These are phyloP conservation scores for Colletotrichum chlorophyti DNA, from an alignment of 2,329 filamentous ascomycete species.

Conservation along the genomic window DNA sequence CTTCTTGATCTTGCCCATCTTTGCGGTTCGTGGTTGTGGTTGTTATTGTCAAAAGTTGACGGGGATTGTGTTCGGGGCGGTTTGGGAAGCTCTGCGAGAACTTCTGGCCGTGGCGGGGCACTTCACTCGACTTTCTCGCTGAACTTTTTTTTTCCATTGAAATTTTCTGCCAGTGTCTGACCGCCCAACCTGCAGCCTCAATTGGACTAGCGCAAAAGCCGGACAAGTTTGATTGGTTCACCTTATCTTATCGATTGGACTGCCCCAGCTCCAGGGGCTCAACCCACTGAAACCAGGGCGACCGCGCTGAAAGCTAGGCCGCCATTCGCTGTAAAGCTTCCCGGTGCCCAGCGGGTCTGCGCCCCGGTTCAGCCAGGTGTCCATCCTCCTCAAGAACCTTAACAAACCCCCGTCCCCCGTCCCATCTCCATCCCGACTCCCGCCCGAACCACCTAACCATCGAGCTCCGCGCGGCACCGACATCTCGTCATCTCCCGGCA, in stretches of 20 bases:
- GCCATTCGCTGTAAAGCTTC: constrained; percentile 16
- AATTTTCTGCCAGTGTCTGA: constrained; percentile 32
- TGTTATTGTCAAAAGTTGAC: constrained; percentile 28
- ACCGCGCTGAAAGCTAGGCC: constrained; percentile 7
- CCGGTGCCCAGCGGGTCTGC: background rate
- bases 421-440: constrained; percentile 21
- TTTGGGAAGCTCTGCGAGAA: constrained; percentile 28
- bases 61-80: constrained; percentile 18
- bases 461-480: constrained; percentile 10
- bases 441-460: constrained; percentile 7
- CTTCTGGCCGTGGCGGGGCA: constrained; percentile 39
- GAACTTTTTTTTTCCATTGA: constrained; percentile 39
- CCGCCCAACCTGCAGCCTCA: constrained; percentile 24
- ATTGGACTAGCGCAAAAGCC: background rate
- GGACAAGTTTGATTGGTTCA: background rate
- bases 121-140: constrained; percentile 33
- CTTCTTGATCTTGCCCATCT: constrained; percentile 84
- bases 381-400: constrained; percentile 30
- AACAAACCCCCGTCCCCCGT: constrained; percentile 15
- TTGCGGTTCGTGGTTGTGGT: constrained; percentile 28
- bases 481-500: background rate
- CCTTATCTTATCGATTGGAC: constrained; percentile 20
- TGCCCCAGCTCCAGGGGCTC: constrained; percentile 21
- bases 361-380: constrained; percentile 33
- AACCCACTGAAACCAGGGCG: constrained; percentile 19